A percentile compares a stretch with the other conserved stretches of the same genome.
These are phyloP conservation scores for Penicillium capsulatum DNA, from an alignment of 2,329 filamentous ascomycete species.

Conservation along the genomic window DNA sequence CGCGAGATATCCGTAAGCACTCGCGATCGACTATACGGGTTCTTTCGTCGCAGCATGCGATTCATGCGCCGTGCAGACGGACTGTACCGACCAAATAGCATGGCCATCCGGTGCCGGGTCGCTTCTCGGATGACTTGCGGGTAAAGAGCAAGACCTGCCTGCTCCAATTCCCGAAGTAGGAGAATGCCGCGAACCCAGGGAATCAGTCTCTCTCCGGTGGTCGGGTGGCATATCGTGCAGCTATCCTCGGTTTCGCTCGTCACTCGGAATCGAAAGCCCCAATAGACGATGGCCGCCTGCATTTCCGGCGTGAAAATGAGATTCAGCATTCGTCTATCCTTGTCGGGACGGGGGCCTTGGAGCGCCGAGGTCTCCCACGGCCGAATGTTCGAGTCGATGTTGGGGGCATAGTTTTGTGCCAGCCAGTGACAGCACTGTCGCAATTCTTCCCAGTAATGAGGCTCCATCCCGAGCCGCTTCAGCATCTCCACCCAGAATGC, in stretches of 20 bases:
- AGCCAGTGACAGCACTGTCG: conserved; percentile 52
- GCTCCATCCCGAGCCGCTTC: conserved; percentile 56
- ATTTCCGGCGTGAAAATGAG: conserved; percentile 42
- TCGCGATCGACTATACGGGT: conserved; percentile 31
- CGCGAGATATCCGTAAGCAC: conserved; percentile 32
- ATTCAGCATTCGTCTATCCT: conserved; percentile 29
- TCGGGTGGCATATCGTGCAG: conserved; percentile 19
- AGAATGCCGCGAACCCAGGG: conserved; percentile 40
- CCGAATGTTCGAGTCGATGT: conserved; percentile 9
- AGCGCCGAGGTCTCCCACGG: conserved; percentile 4
- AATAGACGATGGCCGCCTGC: conserved; percentile 48
- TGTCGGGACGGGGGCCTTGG: conserved; percentile 1
- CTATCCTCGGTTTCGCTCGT: conserved; percentile 17
- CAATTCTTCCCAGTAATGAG: conserved; percentile 48
- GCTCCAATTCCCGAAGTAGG: conserved; percentile 38
- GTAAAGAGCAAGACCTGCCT: conserved; percentile 34
- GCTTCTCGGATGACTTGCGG: conserved; percentile 26
- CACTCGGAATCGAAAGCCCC: conserved; percentile 45
- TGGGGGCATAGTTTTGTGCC: conserved; percentile 37
- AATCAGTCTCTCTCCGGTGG: conserved; percentile 25
- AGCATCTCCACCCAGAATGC: conserved; percentile 56
- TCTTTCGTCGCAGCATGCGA: conserved; percentile 34
- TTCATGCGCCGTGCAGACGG: conserved; percentile 33
- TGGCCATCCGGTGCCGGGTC: conserved; percentile 35
- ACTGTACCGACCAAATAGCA: conserved; percentile 33